Evolutionary conservation across 768 basidiomycete genomes (phyloP), one percentile per base, ranked within the genome.

Genomic region (Lyophyllum decastes): DNA sequence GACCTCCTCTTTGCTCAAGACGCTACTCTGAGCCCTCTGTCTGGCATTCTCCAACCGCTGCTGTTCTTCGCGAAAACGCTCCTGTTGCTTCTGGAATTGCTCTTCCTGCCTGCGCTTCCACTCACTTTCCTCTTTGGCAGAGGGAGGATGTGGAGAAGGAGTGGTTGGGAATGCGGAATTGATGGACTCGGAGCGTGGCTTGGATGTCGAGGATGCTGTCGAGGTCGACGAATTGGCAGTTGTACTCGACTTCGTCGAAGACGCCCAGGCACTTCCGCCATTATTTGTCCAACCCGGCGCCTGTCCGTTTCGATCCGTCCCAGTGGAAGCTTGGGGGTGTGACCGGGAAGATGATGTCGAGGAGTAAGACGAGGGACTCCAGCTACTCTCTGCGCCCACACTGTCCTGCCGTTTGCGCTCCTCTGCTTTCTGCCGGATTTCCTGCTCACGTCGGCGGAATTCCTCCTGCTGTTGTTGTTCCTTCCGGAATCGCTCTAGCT

Each of bases 51-150:
- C 86, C 54, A 79, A 43, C 44, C 78, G 75, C 68, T 88, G 87
- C 67, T 91, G 88, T 68, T 89, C 86, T 57, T 77, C 78, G 44
- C 81, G 82, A 72, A 90, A 91, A 54, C 76, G 76, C 74, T 90
- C 88, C 65, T 87, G 84, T 67, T 88, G 89, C 58, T 80, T 76
- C 46, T 82, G 78, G 26, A 81, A 81, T 27, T 85, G 81, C 64
- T 89, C 86, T 21, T 79, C 84, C 59, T 88, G 85, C 16, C 82
- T 82, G 27, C 86, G 82, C 19, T 79, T 74, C 81, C 87, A 85
- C 52, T 89, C 86, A 4, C 78, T 76, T 60, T 86, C 82, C 11
- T 76, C 62, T 38, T 35, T 26, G 34, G 45, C 27, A n/a, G 64
- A 40, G 3, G 67, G 60, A 61, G 65, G 56, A 49, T 49, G 45